phyloP scores from a whole-genome alignment of 768 basidiomycete species.

The Naganishia kalamii region DNA sequence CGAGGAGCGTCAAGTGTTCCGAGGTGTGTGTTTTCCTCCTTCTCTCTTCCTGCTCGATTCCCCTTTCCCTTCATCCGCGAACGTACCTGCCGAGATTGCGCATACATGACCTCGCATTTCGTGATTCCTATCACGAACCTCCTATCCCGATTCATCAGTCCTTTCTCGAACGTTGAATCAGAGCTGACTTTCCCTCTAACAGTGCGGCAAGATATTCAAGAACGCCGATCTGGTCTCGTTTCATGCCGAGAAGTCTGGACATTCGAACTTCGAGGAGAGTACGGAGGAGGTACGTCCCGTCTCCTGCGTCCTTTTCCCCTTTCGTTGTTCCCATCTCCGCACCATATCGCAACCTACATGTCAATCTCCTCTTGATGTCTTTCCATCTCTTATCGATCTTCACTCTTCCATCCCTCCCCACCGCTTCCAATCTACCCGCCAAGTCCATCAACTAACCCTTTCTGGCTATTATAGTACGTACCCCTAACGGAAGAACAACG shows the following conservation, averaged over 20 bases:
- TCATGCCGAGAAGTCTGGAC: conserved; percentile 91
- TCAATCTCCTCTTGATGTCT: no score
- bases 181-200: conserved; percentile 44
- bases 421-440: not conserved
- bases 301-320: not conserved
- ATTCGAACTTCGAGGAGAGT: conserved; percentile 92
- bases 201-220: conserved; percentile 78
- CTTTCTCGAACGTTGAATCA: no score
- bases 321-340: conserved; percentile 9
- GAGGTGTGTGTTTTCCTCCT: conserved; percentile 21
- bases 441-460: not conserved
- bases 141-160: no score
- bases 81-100: no score
- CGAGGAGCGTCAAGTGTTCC: conserved; percentile 30
- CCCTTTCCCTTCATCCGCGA: not conserved
- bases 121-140: no score
- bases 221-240: conserved; percentile 83
- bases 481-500: conserved; percentile 94
- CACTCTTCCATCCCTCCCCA: no score
- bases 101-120: no score
- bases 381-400: no score
- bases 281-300: conserved; percentile 68
- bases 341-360: no score
- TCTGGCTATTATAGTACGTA: conserved; percentile 58
- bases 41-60: not conserved